These are phyloP conservation scores for Schizothecium vesticola DNA, from an alignment of 495 filamentous ascomycete species.

Conservation along the genomic window DNA sequence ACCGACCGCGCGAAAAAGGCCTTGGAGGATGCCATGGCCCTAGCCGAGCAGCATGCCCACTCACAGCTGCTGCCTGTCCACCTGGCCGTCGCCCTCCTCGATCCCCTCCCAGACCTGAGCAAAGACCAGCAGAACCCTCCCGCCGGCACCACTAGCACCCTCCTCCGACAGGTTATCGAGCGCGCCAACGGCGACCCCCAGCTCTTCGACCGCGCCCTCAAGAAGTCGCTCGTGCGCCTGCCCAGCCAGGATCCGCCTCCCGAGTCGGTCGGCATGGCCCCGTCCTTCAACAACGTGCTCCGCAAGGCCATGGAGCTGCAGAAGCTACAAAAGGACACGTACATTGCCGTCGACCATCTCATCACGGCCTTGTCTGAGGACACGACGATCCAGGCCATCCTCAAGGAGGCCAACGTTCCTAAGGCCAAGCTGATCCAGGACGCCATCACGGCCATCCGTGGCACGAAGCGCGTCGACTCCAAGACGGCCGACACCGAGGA, in stretches of 20 bases:
- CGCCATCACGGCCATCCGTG: slow-evolving; percentile 82
- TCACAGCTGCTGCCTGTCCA: slow-evolving; percentile 85
- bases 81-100: slow-evolving; percentile 80
- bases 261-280: slow-evolving; percentile 74
- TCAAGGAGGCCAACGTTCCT: slow-evolving; percentile 85
- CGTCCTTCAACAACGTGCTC: slow-evolving; percentile 73
- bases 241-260: slow-evolving; percentile 94
- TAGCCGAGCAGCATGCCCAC: slow-evolving; percentile 84
- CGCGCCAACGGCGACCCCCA: slow-evolving; percentile 90
- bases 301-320: slow-evolving; percentile 81
- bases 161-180: slow-evolving; percentile 92
- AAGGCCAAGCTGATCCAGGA: slow-evolving; percentile 85
- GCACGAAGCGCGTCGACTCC: slow-evolving; percentile 85
- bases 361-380: slow-evolving; percentile 82
- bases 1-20: slow-evolving; percentile 88
- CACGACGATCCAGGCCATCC: slow-evolving; percentile 58
- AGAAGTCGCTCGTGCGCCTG: slow-evolving; percentile 83
- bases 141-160: slow-evolving; percentile 60
- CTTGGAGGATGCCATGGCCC: slow-evolving; percentile 73
- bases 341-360: slow-evolving; percentile 87
- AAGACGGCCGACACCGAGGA: slow-evolving; percentile 87
- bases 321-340: slow-evolving; percentile 93
- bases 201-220: slow-evolving; percentile 76
- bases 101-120: slow-evolving; percentile 70
- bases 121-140: slow-evolving; percentile 64